Base-by-base conservation (phyloP, 129 eudicot species). In the Tanacetum coccineum region DNA sequence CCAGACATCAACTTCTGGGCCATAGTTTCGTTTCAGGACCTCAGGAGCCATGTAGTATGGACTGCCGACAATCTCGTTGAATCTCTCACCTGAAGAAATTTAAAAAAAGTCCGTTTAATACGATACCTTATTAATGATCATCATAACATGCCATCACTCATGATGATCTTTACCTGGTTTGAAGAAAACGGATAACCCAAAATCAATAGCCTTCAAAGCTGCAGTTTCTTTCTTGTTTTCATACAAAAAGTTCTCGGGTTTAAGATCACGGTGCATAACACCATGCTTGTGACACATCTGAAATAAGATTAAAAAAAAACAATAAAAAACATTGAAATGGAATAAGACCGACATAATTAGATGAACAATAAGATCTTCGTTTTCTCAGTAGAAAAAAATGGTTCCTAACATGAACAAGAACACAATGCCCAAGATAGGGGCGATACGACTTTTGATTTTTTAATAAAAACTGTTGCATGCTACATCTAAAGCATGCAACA, bases 1-100 rank as follows among this genome's bases (percentile, higher is more conserved):
- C 97, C 97, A 90, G 13, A 90, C 92, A 70, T 90, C 97, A 7
- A 90, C 71, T 68, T 90, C 95, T 25, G 91, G 97, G 36, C 97
- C 97, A 74, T 90, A 90, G 73, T 90, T 82, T 67, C 92, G 81
- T 68, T 82, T 90, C 36, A 90, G 79, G 36, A 90, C 95, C 85
- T 90, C 95, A 0, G 95, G 95, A 68, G 91, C 95, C 95, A 90
- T 90, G 72, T 90, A 87, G 70, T 84, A 90, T 47, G 97, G 97
- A 60, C 97, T 90, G 49, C 97, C 97, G 6, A 90, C 97, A 59
- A 90, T 90, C 80, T 90, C 97, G 32, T 80, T 81, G 57, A 90
- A 90, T 67, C 76, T 82, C 73, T 90, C 89, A 36, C 97, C 97
- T 90, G 82, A 17, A 67, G 13, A 63, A n/a, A 58, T 74, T 58